phyloP scores from a whole-genome alignment of 108 stramenopile species.

The Cylindrotheca fusiformis region DNA sequence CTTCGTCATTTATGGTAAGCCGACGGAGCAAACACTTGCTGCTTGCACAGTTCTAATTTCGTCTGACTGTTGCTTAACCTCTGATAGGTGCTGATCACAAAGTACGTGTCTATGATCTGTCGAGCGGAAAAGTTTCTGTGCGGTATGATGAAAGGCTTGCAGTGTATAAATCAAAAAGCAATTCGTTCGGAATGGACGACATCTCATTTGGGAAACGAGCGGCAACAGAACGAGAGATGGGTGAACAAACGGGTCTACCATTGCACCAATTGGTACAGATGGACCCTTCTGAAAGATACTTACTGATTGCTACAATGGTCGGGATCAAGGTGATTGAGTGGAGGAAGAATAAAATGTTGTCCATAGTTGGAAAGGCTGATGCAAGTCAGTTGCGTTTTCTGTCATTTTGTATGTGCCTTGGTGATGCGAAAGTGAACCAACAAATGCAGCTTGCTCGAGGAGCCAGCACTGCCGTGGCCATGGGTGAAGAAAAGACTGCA shows the following conservation, averaged over 20 bases:
- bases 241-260: slow-evolving; percentile 37
- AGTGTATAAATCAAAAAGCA: slow-evolving; percentile 57
- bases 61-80: not conserved
- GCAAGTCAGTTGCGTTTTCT: slow-evolving; percentile 86
- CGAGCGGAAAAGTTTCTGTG: slow-evolving; percentile 76
- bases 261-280: slow-evolving; percentile 45
- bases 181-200: slow-evolving; percentile 67
- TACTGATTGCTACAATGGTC: slow-evolving; percentile 85
- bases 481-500: slow-evolving; percentile 28
- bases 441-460: slow-evolving; percentile 86
- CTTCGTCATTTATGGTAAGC: slow-evolving; percentile 72
- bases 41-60: not conserved
- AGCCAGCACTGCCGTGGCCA: slow-evolving; percentile 41
- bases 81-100: slow-evolving; percentile 53
- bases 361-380: slow-evolving; percentile 85
- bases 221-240: slow-evolving; percentile 88
- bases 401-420: slow-evolving; percentile 76
- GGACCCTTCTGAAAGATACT: slow-evolving; percentile 85
- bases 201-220: slow-evolving; percentile 89
- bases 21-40: not conserved
- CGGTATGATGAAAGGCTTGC: slow-evolving; percentile 87
- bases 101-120: slow-evolving; percentile 81
- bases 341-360: slow-evolving; percentile 67
- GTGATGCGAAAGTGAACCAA: slow-evolving; percentile 88
- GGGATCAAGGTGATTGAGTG: slow-evolving; percentile 95